Conservation (phyloP, 345 rosid species). For the Salix brachista region DNA sequence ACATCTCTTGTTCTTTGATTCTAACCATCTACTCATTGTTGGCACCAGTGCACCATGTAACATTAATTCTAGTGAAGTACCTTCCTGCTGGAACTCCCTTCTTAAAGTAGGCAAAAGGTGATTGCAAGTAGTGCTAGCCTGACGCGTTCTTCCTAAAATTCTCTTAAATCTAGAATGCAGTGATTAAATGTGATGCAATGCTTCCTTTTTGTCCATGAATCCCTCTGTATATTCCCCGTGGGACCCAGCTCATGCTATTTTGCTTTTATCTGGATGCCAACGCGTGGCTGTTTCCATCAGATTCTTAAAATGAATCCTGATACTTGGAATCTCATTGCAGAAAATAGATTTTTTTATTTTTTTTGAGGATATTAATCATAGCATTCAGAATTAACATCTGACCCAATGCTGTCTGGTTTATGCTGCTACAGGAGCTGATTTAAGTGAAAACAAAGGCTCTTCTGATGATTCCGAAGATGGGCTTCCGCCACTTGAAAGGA, state of each 20-base stretch:
- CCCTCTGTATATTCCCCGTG: neutral
- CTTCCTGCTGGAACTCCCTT: neutral
- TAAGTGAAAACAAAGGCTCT: constrained; percentile 35
- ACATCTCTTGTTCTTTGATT: neutral
- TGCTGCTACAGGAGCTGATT: constrained; percentile 19
- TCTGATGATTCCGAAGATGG: constrained; percentile 63
- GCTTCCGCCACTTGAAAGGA: constrained; percentile 84
- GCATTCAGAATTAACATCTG: neutral
- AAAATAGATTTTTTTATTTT: neutral
- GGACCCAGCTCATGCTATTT: neutral
- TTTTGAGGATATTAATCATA: neutral
- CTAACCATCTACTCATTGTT: neutral
- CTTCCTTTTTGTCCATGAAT: neutral
- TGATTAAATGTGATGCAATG: neutral
- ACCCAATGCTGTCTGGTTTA: neutral
- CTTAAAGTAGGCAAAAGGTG: neutral
- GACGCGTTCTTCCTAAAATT: neutral
- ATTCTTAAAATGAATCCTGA: neutral
- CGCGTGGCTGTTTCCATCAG: neutral
- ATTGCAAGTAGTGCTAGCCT: neutral
- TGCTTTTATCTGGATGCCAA: neutral
- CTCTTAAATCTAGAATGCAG: neutral
- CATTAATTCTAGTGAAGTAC: neutral
- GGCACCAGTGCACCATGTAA: neutral
- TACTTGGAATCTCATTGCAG: neutral